These are phyloP conservation scores for Xylaria venustula DNA, from an alignment of 495 filamentous ascomycete genomes.

Conservation along the genomic window DNA sequence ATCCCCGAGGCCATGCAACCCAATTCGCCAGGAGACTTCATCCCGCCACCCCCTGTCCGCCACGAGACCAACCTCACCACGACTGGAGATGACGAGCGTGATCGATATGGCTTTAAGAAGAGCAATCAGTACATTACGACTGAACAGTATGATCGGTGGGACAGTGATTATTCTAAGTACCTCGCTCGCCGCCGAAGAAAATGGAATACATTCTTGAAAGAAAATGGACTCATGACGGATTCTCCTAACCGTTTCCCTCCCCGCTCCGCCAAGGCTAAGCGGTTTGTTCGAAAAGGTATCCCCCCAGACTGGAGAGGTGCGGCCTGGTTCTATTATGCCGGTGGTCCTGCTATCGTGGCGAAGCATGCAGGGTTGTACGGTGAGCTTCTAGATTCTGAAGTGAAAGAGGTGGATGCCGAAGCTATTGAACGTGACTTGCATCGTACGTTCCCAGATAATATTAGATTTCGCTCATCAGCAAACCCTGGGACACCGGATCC, in stretches of 20 bases:
- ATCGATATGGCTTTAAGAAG: conserved; percentile 91
- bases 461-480: conserved; percentile 58
- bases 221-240: conserved; percentile 70
- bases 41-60: conserved; percentile 19
- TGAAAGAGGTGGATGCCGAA: conserved; percentile 72
- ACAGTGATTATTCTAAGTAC: conserved; percentile 64
- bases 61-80: conserved; percentile 22
- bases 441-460: conserved; percentile 93
- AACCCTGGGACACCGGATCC: background rate
- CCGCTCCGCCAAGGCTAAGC: conserved; percentile 76
- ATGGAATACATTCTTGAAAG: conserved; percentile 75
- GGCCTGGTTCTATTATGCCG: conserved; percentile 98
- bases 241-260: conserved; percentile 75
- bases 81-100: conserved; percentile 46
- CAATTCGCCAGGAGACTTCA: conserved; percentile 3
- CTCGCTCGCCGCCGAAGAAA: conserved; percentile 70
- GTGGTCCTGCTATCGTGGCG: conserved; percentile 72
- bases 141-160: conserved; percentile 82
- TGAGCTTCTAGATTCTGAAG: conserved; percentile 61
- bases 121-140: conserved; percentile 73
- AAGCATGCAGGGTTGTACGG: conserved; percentile 74
- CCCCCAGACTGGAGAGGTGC: conserved; percentile 88
- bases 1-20: conserved; percentile 29
- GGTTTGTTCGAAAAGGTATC: conserved; percentile 92
- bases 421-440: conserved; percentile 94